These are phyloP conservation scores for Pseudocercospora fuligena DNA, from an alignment of 2,329 filamentous ascomycete species.

Conservation along the genomic window DNA sequence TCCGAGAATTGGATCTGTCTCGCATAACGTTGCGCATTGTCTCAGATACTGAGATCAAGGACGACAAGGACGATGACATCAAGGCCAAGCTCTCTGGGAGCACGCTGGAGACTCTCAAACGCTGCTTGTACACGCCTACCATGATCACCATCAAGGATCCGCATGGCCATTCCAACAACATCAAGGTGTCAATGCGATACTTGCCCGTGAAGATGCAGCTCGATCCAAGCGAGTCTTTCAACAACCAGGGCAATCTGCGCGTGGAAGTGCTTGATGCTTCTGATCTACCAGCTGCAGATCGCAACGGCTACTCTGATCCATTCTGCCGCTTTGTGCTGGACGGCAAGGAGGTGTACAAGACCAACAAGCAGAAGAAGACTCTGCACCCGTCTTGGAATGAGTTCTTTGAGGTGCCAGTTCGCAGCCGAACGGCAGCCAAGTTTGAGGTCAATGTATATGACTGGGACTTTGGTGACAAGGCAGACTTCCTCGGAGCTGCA, in stretches of 20 bases:
- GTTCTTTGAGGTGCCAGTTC: slow-evolving; percentile 82
- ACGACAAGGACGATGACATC: slow-evolving; percentile 71
- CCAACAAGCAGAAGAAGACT: slow-evolving; percentile 95
- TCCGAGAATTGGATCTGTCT: slow-evolving; percentile 96
- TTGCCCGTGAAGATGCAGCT: slow-evolving; percentile 92
- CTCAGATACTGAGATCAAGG: slow-evolving; percentile 75
- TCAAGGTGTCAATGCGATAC: slow-evolving; percentile 93
- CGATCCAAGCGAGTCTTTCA: slow-evolving; percentile 94
- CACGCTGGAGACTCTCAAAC: slow-evolving; percentile 84
- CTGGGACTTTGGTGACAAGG: slow-evolving; percentile 95
- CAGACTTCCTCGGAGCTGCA: slow-evolving; percentile 82
- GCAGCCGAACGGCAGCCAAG: slow-evolving; percentile 81
- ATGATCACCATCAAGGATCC: slow-evolving; percentile 78
- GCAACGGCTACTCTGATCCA: slow-evolving; percentile 95
- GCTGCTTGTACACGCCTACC: slow-evolving; percentile 83
- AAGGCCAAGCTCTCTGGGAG: slow-evolving; percentile 83
- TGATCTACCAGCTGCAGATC: slow-evolving; percentile 89
- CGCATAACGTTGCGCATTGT: slow-evolving; percentile 85
- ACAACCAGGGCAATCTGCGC: slow-evolving; percentile 94
- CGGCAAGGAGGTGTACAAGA: slow-evolving; percentile 90
- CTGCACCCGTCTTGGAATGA: slow-evolving; percentile 95
- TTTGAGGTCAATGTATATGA: slow-evolving; percentile 87
- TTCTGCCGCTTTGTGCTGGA: slow-evolving; percentile 95
- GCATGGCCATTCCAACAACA: slow-evolving; percentile 74
- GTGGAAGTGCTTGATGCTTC: slow-evolving; percentile 89